Percentiles rank a stretch among this genome's conserved stretches.
Evolutionary conservation across 352 stramenopile genomes (phyloP).

Genomic region (Phytophthora syringae): DNA sequence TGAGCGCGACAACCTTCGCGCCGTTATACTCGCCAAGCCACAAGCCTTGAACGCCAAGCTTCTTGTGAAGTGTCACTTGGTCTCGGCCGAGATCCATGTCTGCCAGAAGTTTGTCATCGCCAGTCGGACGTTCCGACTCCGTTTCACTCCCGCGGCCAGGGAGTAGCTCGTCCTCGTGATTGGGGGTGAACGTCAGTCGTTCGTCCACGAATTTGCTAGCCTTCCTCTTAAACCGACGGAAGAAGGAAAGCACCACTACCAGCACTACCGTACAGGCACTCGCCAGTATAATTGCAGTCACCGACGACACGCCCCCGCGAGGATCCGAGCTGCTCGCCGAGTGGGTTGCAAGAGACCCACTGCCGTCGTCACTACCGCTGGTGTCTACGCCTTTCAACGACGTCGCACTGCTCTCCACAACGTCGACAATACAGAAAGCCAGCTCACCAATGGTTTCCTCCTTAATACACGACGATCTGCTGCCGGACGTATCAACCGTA

Average conservation of each 20-base stretch:
- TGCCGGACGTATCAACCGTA: constrained; percentile 22
- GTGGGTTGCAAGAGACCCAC: constrained; percentile 24
- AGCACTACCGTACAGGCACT: constrained; percentile 34
- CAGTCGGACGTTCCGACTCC: constrained; percentile 4
- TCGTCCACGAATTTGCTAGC: constrained; percentile 44
- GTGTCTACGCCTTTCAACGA: constrained; percentile 8
- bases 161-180: constrained; percentile 37
- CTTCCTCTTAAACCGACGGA: constrained; percentile 46
- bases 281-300: constrained; percentile 32
- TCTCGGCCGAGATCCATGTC: constrained; percentile 60
- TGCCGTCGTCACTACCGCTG: constrained; percentile 6
- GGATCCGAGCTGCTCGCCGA: constrained; percentile 12
- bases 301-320: constrained; percentile 12
- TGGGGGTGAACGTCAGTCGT: constrained; percentile 37
- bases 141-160: constrained; percentile 16
- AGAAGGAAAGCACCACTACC: constrained; percentile 43
- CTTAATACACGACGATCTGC: constrained; percentile 33
- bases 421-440: constrained; percentile 40
- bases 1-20: constrained; percentile 61
- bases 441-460: constrained; percentile 34
- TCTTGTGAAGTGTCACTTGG: constrained; percentile 55
- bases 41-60: constrained; percentile 56
- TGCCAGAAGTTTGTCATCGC: constrained; percentile 37
- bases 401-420: constrained; percentile 11
- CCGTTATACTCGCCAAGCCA: constrained; percentile 57